Evolutionary conservation across 2,329 filamentous ascomycete species (phyloP).

Genomic region (Macrophomina pseudophaseolina): DNA sequence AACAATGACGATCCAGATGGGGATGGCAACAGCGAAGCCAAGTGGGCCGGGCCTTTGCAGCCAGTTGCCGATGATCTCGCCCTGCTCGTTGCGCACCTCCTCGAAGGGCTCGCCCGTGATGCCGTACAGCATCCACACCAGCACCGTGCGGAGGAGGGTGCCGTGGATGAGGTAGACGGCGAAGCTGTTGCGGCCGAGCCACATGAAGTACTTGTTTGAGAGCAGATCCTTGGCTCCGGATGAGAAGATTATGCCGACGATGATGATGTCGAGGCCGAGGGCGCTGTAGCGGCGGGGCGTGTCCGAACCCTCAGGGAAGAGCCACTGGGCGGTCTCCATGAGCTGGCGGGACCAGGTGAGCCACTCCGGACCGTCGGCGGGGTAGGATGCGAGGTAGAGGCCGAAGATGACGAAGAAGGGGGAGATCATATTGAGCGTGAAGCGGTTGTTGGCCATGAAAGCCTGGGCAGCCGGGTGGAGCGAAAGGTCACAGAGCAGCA

Average conservation of each 20-base stretch:
- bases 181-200: slow-evolving; percentile 61
- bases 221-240: slow-evolving; percentile 55
- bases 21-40: slow-evolving; percentile 51
- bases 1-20: slow-evolving; percentile 53
- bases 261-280: slow-evolving; percentile 55
- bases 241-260: slow-evolving; percentile 58
- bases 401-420: slow-evolving; percentile 49
- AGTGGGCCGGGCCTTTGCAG: slow-evolving; percentile 47
- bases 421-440: slow-evolving; percentile 45
- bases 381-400: slow-evolving; percentile 56
- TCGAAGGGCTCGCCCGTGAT: slow-evolving; percentile 53
- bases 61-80: slow-evolving; percentile 48
- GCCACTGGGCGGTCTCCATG: slow-evolving; percentile 47
- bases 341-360: slow-evolving; percentile 55
- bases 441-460: slow-evolving; percentile 50
- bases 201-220: slow-evolving; percentile 57
- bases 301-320: slow-evolving; percentile 54
- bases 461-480: slow-evolving; percentile 53
- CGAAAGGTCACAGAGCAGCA: slow-evolving; percentile 58
- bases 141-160: slow-evolving; percentile 57
- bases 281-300: slow-evolving; percentile 51
- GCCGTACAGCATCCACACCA: slow-evolving; percentile 60
- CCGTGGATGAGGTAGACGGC: slow-evolving; percentile 62
- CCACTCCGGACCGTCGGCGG: slow-evolving; percentile 51
- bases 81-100: slow-evolving; percentile 45